Evolutionary conservation across 2,329 filamentous ascomycete species (phyloP), one percentile per base, ranked within the genome.

Genomic region (Xylariaceae sp.): DNA sequence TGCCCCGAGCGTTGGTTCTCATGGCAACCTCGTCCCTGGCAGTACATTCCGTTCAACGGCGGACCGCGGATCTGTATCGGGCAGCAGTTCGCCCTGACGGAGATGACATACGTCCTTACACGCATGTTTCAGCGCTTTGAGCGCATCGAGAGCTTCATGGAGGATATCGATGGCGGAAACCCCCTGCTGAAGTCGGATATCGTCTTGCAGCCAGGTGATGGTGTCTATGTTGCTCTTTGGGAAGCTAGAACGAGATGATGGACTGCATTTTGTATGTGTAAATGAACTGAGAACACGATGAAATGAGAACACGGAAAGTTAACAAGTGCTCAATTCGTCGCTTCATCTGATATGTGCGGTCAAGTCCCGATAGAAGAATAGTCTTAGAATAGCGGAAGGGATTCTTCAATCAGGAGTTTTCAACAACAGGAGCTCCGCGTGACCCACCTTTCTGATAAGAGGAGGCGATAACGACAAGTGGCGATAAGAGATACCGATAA

Each of bases 21-120:
- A 65, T 84, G 84, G 81, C 81, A 84, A 68, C 86, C 86, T 0
- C 82, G 80, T 68, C 82, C 83, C 0, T 89, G 87, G 84, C 81
- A 86, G 63, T 91, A 88, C 70, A 80, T 91, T 48, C 88, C 88
- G 3, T 90, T 91, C 73, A 90, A 90, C 70, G 86, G 86, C 9
- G 88, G 88, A 0, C 86, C 88, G 49, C 77, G 88, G 37, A 88
- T 90, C 69, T 90, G 88, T 73, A 84, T 92, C 60, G 88, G 88
- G 1, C 88, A 93, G 78, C 88, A 93, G 73, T 93, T 92, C 71
- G 90, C 89, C 11, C 74, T 92, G 51, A 90, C 88, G 0, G 88
- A 92, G 77, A 89, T 89, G 77, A 77, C 77, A 35, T 92, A 92
- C 70, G 85, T 88, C 8, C 79, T 91, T 61, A 85, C 87, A 34